Evolutionary conservation across 345 rosid genomes (phyloP).

Genomic region (Populus euphratica): DNA sequence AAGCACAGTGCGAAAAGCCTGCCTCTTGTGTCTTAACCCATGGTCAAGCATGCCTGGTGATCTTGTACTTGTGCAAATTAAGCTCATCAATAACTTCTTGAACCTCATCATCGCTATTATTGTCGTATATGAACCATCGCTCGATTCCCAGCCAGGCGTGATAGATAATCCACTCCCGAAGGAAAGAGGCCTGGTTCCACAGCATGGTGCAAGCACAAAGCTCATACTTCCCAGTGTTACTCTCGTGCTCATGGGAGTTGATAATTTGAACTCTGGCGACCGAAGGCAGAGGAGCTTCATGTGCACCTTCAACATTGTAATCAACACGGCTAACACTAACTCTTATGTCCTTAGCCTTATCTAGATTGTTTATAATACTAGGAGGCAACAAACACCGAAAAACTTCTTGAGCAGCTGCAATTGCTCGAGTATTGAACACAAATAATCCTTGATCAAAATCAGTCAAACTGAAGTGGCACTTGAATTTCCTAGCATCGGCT

Average conservation of each 20-base stretch:
- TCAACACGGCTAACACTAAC: slow-evolving; percentile 38
- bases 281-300: slow-evolving; percentile 45
- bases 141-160: slow-evolving; percentile 92
- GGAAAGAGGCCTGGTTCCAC: slow-evolving; percentile 84
- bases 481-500: slow-evolving; percentile 57
- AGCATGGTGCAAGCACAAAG: slow-evolving; percentile 90
- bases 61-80: slow-evolving; percentile 50
- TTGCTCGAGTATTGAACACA: slow-evolving; percentile 50
- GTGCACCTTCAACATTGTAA: slow-evolving; percentile 8
- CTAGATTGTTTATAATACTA: slow-evolving; percentile 43
- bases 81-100: slow-evolving; percentile 57
- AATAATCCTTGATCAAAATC: slow-evolving; percentile 35
- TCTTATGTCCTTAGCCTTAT: slow-evolving; percentile 50
- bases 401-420: slow-evolving; percentile 87
- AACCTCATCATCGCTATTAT: slow-evolving; percentile 78
- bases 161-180: slow-evolving; percentile 82
- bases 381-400: slow-evolving; percentile 76
- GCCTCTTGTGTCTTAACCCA: slow-evolving; percentile 99
- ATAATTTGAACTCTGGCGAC: slow-evolving; percentile 49
- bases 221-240: slow-evolving; percentile 43
- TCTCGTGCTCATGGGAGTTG: slow-evolving; percentile 19
- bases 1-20: slow-evolving; percentile 87
- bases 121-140: slow-evolving; percentile 95
- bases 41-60: slow-evolving; percentile 82
- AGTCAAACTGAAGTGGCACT: slow-evolving; percentile 64